Conservation (phyloP, 768 basidiomycete species). For the Hirschioporus abietinus region DNA sequence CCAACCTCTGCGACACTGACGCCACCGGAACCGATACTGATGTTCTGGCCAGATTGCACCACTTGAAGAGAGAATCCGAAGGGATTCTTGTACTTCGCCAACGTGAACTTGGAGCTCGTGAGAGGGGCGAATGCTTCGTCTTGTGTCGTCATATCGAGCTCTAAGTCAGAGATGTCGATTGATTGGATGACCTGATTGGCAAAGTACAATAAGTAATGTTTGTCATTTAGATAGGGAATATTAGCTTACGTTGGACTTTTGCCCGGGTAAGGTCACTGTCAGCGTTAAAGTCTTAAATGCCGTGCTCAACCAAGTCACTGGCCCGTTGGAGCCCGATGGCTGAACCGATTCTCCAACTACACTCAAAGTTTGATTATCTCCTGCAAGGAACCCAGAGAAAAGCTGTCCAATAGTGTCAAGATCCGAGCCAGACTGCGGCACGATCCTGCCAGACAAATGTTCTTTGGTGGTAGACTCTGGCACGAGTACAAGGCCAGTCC, state of each 20-base stretch:
- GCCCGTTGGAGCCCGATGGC: slow-evolving; percentile 43
- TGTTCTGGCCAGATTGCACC: slow-evolving; percentile 46
- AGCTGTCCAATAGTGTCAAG: slow-evolving; percentile 51
- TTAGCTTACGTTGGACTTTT: slow-evolving; percentile 42
- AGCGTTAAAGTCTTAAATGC: slow-evolving; percentile 66
- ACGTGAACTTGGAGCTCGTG: slow-evolving; percentile 49
- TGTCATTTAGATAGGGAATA: background rate
- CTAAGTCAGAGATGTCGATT: slow-evolving; percentile 54
- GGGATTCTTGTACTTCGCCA: slow-evolving; percentile 64
- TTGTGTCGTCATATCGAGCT: slow-evolving; percentile 43
- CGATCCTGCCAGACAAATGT: slow-evolving; percentile 58
- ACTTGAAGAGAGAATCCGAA: slow-evolving; percentile 74
- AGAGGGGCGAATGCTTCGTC: slow-evolving; percentile 55
- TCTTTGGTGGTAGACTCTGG: slow-evolving; percentile 41
- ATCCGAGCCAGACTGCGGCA: slow-evolving; percentile 53
- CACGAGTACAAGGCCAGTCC: slow-evolving; percentile 43
- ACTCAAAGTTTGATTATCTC: slow-evolving; percentile 54
- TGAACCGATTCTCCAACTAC: slow-evolving; percentile 58
- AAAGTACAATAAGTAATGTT: background rate
- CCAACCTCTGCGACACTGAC: slow-evolving; percentile 49
- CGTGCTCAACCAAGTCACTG: slow-evolving; percentile 60
- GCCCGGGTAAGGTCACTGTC: slow-evolving; percentile 55
- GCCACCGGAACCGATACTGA: slow-evolving; percentile 45
- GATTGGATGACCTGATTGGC: slow-evolving; percentile 50
- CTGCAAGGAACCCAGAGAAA: slow-evolving; percentile 63